These are phyloP conservation scores for Kuraishia piskuri DNA, from an alignment of 805 yeast species.

Conservation along the genomic window DNA sequence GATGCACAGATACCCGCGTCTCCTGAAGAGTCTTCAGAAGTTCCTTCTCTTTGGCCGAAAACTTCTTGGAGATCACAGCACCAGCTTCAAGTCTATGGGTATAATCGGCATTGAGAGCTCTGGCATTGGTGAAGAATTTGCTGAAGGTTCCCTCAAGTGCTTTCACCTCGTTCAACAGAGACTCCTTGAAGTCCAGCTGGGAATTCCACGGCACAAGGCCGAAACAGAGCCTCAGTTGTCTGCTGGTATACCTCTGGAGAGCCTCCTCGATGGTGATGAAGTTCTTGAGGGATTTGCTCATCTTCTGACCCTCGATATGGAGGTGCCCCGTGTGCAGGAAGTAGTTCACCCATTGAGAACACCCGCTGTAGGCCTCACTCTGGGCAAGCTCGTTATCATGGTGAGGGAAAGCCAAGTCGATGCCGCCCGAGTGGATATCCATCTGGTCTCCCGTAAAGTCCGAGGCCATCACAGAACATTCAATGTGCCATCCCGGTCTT, in stretches of 20 bases:
- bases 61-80: slow-evolving; percentile 52
- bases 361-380: slow-evolving; percentile 85
- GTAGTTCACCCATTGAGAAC: slow-evolving; percentile 93
- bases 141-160: slow-evolving; percentile 65
- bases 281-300: slow-evolving; percentile 92
- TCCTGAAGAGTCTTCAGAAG: slow-evolving; percentile 39
- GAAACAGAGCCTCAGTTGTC: slow-evolving; percentile 87
- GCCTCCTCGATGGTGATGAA: slow-evolving; percentile 94
- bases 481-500: slow-evolving; percentile 99
- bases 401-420: slow-evolving; percentile 96
- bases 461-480: slow-evolving; percentile 97
- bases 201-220: slow-evolving; percentile 90
- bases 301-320: slow-evolving; percentile 97
- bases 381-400: slow-evolving; percentile 98
- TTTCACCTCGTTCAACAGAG: slow-evolving; percentile 67
- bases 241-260: slow-evolving; percentile 53
- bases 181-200: slow-evolving; percentile 85
- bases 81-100: slow-evolving; percentile 40
- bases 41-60: slow-evolving; percentile 43
- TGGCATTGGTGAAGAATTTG: slow-evolving; percentile 80
- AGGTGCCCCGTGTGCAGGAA: slow-evolving; percentile 96
- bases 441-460: slow-evolving; percentile 75
- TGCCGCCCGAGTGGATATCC: slow-evolving; percentile 96
- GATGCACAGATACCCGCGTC: slow-evolving; percentile 56
- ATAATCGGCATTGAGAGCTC: slow-evolving; percentile 70